Evolutionary conservation across 257 asterid genomes (phyloP), one percentile per base, ranked within the genome.

Genomic region (Fraxinus cuspidata): DNA sequence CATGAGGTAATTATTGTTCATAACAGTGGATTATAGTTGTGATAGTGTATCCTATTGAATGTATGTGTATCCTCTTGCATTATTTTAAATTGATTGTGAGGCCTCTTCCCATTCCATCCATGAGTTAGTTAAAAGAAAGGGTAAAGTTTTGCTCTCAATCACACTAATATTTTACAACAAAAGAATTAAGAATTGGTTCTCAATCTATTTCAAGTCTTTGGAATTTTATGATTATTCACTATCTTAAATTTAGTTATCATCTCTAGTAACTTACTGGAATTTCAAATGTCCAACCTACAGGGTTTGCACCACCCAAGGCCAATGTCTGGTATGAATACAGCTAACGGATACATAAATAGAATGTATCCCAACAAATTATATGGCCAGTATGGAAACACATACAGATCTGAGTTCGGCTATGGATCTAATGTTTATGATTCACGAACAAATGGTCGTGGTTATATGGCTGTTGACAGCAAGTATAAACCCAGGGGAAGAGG

Each of bases 401-500:
- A 82, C 80, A 81, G 92, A 71, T 78, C 90, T 53, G 88, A 90
- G 38, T 3, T 85, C 64, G 94, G 89, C 56, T 89, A 83, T 83
- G 92, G 92, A 8, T 56, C 89, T 28, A 86, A 74, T 77, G 85
- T 83, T 71, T 88, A 86, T 47, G 91, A 85, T 77, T 40, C 93
- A 8, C 82, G 96, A 44, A 11, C 78, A 1, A 77, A 77, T 77
- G 91, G 88, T 13, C 91, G 89, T 40, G 89, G 91, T 68, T 92
- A 90, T 90, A 73, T 87, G 87, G 47, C 88, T 21, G 77, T 80
- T 47, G 93, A 88, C 60, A 83, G 77, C 74, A 89, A 85, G 83
- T 88, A 79, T 82, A 91, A 83, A 84, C 86, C 97, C 11, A 86
- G 89, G 81, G 92, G 91, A 29, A 82, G 92, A 64, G 89, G 92